These are phyloP conservation scores for Coniochaeta sp. DNA, from an alignment of 2,329 filamentous ascomycete species.

Conservation along the genomic window DNA sequence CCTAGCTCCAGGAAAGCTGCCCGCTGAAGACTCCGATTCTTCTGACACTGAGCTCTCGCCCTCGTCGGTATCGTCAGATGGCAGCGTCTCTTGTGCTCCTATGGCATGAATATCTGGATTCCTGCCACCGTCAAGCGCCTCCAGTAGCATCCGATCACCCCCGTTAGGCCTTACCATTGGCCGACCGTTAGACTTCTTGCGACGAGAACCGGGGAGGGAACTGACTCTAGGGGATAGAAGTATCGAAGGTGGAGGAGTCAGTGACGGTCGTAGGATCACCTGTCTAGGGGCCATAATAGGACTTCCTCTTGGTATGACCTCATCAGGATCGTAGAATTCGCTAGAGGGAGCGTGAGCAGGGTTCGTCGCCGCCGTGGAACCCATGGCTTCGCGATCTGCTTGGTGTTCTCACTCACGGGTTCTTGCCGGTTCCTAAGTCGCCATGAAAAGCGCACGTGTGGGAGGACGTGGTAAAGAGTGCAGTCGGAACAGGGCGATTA, in stretches of 20 bases:
- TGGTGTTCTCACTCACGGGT: constrained; percentile 18
- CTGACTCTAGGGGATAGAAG: constrained; percentile 34
- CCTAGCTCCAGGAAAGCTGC: not conserved
- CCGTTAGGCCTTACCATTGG: constrained; percentile 48
- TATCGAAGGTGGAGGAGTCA: constrained; percentile 40
- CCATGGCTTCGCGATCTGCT: constrained; percentile 29
- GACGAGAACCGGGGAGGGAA: constrained; percentile 29
- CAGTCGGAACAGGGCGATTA: not conserved
- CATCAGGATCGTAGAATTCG: constrained; percentile 38
- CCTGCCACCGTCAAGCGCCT: constrained; percentile 55
- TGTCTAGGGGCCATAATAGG: constrained; percentile 29
- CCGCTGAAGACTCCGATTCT: constrained; percentile 6
- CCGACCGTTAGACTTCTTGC: constrained; percentile 44
- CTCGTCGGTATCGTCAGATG: constrained; percentile 22
- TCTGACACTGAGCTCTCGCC: constrained; percentile 8
- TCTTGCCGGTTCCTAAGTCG: constrained; percentile 18
- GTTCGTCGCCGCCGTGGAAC: constrained; percentile 28
- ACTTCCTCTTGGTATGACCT: constrained; percentile 31
- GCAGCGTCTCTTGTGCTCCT: constrained; percentile 48
- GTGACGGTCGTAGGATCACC: constrained; percentile 40
- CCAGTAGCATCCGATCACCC: constrained; percentile 62
- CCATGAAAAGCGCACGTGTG: constrained; percentile 17
- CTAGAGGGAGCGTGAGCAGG: constrained; percentile 19
- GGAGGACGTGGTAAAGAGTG: not conserved
- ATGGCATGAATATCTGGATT: constrained; percentile 55